These are phyloP conservation scores for Leucogyrophana mollusca DNA, from an alignment of 768 basidiomycete genomes.

Conservation along the genomic window DNA sequence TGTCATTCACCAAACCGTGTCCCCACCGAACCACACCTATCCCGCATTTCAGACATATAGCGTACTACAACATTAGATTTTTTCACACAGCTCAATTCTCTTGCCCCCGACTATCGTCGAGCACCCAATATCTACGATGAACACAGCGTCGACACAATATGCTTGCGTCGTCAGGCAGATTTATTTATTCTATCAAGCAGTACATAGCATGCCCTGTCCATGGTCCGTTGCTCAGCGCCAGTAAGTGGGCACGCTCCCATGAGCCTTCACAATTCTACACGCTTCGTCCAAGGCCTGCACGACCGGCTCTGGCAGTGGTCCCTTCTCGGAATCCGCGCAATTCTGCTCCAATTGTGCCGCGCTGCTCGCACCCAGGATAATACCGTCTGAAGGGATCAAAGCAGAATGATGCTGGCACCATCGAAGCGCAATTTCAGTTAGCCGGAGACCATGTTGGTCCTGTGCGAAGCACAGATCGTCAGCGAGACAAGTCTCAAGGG, in stretches of 20 bases:
- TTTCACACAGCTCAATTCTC: no score
- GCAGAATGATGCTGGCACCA: constrained; percentile 38
- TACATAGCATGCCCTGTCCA: no score
- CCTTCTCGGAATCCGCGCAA: constrained; percentile 36
- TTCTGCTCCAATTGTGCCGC: constrained; percentile 32
- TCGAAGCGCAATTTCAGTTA: constrained; percentile 35
- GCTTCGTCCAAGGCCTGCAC: constrained; percentile 47
- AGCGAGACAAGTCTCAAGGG: no score
- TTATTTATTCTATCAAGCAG: no score
- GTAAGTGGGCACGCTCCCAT: constrained; percentile 34
- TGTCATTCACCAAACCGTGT: no score
- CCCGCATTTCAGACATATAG: no score
- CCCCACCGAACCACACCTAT: no score
- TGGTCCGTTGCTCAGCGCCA: constrained; percentile 36
- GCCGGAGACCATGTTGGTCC: constrained; percentile 31
- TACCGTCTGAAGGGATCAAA: constrained; percentile 29
- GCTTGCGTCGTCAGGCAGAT: no score
- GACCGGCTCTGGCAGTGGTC: constrained; percentile 42
- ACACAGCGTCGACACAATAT: no score
- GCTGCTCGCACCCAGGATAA: constrained; percentile 35
- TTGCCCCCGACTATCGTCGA: no score
- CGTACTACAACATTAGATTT: no score
- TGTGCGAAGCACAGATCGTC: constrained; percentile 8
- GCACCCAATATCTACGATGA: no score
- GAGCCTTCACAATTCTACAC: constrained; percentile 36